Evolutionary conservation across 345 rosid genomes (phyloP).

Genomic region (Sapria himalayana): DNA sequence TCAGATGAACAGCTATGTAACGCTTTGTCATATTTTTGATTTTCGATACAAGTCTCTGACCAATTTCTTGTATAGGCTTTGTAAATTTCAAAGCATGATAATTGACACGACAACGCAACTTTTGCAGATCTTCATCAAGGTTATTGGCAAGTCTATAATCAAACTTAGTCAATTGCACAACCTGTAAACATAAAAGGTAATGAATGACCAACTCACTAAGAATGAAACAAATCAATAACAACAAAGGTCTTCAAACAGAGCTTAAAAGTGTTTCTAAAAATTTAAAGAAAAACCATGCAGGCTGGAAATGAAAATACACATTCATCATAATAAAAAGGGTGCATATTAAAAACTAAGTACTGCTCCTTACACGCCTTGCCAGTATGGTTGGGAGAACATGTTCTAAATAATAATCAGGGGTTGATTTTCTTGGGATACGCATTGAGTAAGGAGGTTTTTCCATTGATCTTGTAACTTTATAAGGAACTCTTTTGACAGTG

Average conservation of each 20-base stretch:
- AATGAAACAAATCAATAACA: too few species aligned
- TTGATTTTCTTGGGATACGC: conserved; percentile 94
- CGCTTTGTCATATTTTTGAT: conserved; percentile 66
- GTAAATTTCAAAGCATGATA: conserved; percentile 82
- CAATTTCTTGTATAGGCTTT: conserved; percentile 59
- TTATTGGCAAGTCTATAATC: conserved; percentile 86
- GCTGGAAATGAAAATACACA: too few species aligned
- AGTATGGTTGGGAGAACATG: conserved; percentile 80
- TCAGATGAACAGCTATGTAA: conserved; percentile 76
- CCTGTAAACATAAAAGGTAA: conserved; percentile 33
- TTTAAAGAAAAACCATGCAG: neutral
- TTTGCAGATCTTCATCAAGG: conserved; percentile 75
- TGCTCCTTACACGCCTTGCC: conserved; percentile 69
- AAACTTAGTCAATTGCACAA: conserved; percentile 90
- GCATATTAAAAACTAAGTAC: too few species aligned
- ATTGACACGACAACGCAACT: conserved; percentile 82
- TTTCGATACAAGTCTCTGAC: conserved; percentile 48
- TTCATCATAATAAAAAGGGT: too few species aligned
- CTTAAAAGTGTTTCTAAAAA: neutral
- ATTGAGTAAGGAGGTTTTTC: conserved; percentile 92
- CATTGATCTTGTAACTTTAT: conserved; percentile 76
- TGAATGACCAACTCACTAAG: too few species aligned
- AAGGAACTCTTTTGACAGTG: conserved; percentile 89
- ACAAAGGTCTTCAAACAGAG: too few species aligned
- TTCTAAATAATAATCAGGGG: conserved; percentile 80